Base-by-base conservation (phyloP, 345 rosid genomes). In the Citrus reticulata region DNA sequence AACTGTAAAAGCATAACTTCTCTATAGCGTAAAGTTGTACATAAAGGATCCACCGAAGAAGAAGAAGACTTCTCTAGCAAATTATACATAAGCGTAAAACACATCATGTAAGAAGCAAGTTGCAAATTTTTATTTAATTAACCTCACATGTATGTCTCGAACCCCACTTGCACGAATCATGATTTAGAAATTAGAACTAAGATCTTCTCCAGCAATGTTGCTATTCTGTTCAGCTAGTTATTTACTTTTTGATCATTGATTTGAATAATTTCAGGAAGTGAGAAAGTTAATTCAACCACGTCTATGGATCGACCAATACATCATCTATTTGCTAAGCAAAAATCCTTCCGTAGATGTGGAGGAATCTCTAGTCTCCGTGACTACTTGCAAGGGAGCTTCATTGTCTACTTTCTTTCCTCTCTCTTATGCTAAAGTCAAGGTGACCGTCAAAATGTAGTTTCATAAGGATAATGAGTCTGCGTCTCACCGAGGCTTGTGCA, bases 251-350 rank as follows among this genome's bases (percentile, higher is more conserved):
- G 42, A 40, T 40, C 46, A 9, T 9, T 40, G 13, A 40, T 40
- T 40, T 9, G 10, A 9, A 40, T 40, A 11, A 3, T 10, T 40
- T 40, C 3, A 40, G 13, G 46, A 40, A 40, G 46, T 40, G 13
- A 40, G 46, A 40, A 40, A 40, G 46, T 9, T 40, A 40, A 9
- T 40, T 40, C 11, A 9, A 40, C 3, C 46, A 2, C 46, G 13
- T 40, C 13, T 40, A 9, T 9, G 13, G 13, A 40, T 40, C 6
- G 6, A 49, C 19, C 55, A 49, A 29, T 84, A 81, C 73, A 83
- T 88, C 73, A 78, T 86, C 60, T 78, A 75, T 69, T 63, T 87
- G 74, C 40, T 84, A 13, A 86, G 80, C 63, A 82, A 65, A 74
- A 86, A 67, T 78, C 74, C 84, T 70, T 81, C 78, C 63, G 80